These are phyloP conservation scores for Rheum nobile DNA, from an alignment of 148 eudicot genomes.

Conservation along the genomic window DNA sequence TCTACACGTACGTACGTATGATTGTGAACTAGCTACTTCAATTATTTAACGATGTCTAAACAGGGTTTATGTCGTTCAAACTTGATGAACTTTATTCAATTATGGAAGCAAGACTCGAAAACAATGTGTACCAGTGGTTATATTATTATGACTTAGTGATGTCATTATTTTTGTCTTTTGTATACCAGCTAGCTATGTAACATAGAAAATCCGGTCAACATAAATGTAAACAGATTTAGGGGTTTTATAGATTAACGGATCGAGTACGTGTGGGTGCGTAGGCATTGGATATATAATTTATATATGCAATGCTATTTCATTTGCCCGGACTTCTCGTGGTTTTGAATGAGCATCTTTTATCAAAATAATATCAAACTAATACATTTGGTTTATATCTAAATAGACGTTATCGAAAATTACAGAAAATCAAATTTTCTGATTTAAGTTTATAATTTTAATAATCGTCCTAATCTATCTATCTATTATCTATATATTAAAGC, in stretches of 20 bases:
- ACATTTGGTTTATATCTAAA: too few species aligned
- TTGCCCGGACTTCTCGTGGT: neutral
- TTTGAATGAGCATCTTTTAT: neutral
- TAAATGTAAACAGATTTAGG: neutral
- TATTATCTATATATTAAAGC: too few species aligned
- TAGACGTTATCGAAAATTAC: too few species aligned
- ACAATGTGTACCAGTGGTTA: neutral
- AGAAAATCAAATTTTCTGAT: too few species aligned
- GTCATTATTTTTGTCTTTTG: neutral
- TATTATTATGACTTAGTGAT: neutral
- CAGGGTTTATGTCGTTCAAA: neutral
- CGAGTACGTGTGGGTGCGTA: conserved; percentile 1
- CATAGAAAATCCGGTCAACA: neutral
- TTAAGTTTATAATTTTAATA: too few species aligned
- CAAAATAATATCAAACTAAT: neutral
- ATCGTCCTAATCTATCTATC: too few species aligned
- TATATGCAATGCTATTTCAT: neutral
- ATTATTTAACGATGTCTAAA: neutral
- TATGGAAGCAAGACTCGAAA: neutral
- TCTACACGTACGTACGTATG: neutral
- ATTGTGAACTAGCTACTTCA: neutral
- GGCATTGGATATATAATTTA: neutral
- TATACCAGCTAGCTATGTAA: neutral
- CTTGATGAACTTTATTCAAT: neutral
- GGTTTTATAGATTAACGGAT: neutral